phyloP scores from a whole-genome alignment of 306 rosid species.

The Malus domestica region ASM211411v1 NC_041803.1:49435501-49436000 shows the following conservation, averaged over 20 bases:
- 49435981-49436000: conserved; percentile 57
- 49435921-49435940: not conserved
- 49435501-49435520: conserved; percentile 60
- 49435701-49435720: conserved; percentile 1
- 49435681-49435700: conserved; percentile 1
- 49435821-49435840: not conserved
- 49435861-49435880: not conserved
- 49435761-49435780: not conserved
- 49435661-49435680: conserved; percentile 26
- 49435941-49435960: not conserved
- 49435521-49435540: conserved; percentile 60
- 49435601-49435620: conserved; percentile 63
- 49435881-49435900: not conserved
- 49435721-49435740: not conserved
- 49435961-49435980: conserved; percentile 4
- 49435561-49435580: conserved; percentile 45
- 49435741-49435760: not conserved
- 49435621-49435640: conserved; percentile 60
- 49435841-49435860: not conserved
- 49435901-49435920: not conserved
- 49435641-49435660: conserved; percentile 83
- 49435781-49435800: not conserved
- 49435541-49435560: conserved; percentile 57
- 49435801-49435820: not conserved
- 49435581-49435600: conserved; percentile 53